Evolutionary conservation across 192 early-diverging fungal species (phyloP).

Genomic region (Entomortierella chlamydospora): DNA sequence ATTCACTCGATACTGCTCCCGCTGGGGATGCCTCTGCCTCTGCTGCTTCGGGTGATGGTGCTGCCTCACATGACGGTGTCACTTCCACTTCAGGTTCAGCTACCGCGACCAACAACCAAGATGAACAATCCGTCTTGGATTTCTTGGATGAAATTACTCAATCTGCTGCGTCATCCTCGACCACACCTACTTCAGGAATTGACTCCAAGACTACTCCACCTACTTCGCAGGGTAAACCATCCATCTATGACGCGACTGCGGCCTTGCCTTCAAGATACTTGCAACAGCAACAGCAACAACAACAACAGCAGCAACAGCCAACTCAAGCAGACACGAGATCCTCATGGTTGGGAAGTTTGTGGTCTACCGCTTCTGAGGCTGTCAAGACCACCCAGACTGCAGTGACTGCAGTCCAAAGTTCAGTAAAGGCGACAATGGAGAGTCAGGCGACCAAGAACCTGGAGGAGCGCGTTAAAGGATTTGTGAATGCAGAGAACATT

Average conservation of each 20-base stretch:
- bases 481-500: constrained; percentile 70
- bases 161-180: constrained; percentile 29
- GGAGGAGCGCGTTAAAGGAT: constrained; percentile 64
- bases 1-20: constrained; percentile 49
- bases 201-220: constrained; percentile 42
- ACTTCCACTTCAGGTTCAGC: constrained; percentile 4
- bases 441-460: constrained; percentile 59
- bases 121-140: constrained; percentile 58
- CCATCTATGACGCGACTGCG: constrained; percentile 29
- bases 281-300: constrained; percentile 35
- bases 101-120: constrained; percentile 13
- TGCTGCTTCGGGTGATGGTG: constrained; percentile 3
- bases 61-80: constrained; percentile 2
- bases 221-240: constrained; percentile 36
- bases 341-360: constrained; percentile 62
- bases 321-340: constrained; percentile 28
- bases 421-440: constrained; percentile 63
- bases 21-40: background rate
- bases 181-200: constrained; percentile 43
- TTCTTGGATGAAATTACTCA: constrained; percentile 60
- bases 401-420: constrained; percentile 60
- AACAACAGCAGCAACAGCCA: constrained; percentile 39
- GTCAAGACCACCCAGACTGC: constrained; percentile 66
- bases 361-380: constrained; percentile 65
- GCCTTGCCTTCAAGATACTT: constrained; percentile 22